These are phyloP conservation scores for Colletotrichum destructivum DNA, from an alignment of 2,329 filamentous ascomycete species.

Conservation along the genomic window DNA sequence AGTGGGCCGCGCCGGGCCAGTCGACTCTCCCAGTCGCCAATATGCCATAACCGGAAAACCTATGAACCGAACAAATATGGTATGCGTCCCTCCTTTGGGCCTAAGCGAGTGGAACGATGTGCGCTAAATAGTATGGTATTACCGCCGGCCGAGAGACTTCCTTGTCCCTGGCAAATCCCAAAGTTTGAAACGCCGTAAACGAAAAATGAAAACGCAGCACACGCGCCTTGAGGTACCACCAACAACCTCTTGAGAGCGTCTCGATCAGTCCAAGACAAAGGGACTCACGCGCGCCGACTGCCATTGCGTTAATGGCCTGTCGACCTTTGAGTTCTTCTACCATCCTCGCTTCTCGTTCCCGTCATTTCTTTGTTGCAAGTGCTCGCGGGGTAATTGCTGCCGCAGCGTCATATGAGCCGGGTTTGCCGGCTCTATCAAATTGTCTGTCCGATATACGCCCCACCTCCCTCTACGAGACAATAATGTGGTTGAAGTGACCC, in stretches of 20 bases:
- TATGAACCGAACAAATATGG: constrained; percentile 21
- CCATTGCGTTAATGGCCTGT: background rate
- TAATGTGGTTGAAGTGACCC: constrained; percentile 86
- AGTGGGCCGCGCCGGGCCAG: constrained; percentile 23
- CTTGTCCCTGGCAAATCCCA: constrained; percentile 3
- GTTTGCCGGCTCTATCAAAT: background rate
- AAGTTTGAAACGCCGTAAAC: constrained; percentile 21
- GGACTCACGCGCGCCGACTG: background rate
- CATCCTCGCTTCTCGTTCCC: background rate
- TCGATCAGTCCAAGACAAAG: background rate
- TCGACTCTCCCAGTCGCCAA: constrained; percentile 14
- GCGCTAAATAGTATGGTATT: constrained; percentile 36
- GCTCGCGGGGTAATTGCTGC: background rate
- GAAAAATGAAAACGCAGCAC: background rate
- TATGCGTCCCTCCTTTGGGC: background rate
- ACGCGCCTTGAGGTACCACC: background rate
- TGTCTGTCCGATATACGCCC: background rate
- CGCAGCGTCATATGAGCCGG: constrained; percentile 29
- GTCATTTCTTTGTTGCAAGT: background rate
- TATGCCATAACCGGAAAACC: constrained; percentile 27
- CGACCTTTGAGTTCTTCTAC: background rate
- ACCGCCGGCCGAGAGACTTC: constrained; percentile 13
- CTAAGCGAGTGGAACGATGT: constrained; percentile 35
- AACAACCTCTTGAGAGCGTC: background rate
- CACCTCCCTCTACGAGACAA: constrained; percentile 68